These are phyloP conservation scores for Neoascochyta sp. DNA, from an alignment of 2,329 filamentous ascomycete genomes.

Conservation along the genomic window DNA sequence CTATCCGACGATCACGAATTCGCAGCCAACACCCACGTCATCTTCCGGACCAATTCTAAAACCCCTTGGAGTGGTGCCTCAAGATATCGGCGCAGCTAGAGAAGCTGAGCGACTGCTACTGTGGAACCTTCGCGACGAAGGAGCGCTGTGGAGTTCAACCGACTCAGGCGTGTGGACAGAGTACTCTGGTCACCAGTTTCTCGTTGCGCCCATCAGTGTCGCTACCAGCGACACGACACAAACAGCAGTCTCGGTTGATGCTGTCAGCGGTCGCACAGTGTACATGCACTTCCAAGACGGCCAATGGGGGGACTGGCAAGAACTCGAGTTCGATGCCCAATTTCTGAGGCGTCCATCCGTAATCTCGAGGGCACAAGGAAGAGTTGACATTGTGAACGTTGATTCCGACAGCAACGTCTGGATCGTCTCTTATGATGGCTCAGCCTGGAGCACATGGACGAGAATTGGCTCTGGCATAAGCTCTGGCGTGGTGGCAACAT, in stretches of 20 bases:
- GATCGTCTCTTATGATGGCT: conserved; percentile 7
- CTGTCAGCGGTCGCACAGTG: conserved; percentile 4
- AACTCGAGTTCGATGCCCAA: conserved; percentile 1
- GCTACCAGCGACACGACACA: conserved; percentile 1
- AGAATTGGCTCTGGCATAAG: conserved; percentile 3
- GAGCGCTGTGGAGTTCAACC: background rate
- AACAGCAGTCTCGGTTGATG: conserved; percentile 8
- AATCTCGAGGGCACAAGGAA: conserved; percentile 1
- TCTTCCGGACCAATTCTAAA: background rate
- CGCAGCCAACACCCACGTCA: background rate
- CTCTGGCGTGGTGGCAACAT: conserved; percentile 5
- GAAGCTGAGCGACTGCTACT: conserved; percentile 1
- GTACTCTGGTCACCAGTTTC: conserved; percentile 3
- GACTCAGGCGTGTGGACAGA: conserved; percentile 2
- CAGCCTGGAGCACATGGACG: conserved; percentile 5
- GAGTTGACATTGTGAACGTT: conserved; percentile 5
- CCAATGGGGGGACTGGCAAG: conserved; percentile 7
- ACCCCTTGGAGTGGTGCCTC: conserved; percentile 1
- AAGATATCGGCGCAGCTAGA: conserved; percentile 2
- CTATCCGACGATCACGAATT: background rate
- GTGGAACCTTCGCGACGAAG: conserved; percentile 2
- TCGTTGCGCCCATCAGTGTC: conserved; percentile 6
- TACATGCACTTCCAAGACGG: conserved; percentile 5
- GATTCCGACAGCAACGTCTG: conserved; percentile 4
- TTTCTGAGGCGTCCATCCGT: conserved; percentile 5